Evolutionary conservation across 768 basidiomycete genomes (phyloP).

Genomic region (Hypholoma fasciculare): DNA sequence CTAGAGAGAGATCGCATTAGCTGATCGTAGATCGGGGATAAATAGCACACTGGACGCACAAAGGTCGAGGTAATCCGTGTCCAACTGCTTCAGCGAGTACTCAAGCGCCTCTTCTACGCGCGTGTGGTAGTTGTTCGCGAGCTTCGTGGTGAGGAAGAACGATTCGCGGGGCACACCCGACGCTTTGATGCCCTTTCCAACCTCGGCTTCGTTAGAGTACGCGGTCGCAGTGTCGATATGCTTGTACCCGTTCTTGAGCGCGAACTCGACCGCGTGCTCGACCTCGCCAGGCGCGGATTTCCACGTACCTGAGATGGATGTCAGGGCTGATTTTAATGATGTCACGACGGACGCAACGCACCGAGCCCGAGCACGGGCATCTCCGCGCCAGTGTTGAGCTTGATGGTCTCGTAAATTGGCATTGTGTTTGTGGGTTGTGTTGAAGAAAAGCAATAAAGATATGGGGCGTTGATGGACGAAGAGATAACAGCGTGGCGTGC

Average conservation of each 20-base stretch:
- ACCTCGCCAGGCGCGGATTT: constrained; percentile 71
- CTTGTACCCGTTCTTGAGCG: constrained; percentile 73
- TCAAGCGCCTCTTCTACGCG: constrained; percentile 63
- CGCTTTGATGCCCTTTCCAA: constrained; percentile 75
- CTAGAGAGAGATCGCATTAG: constrained; percentile 26
- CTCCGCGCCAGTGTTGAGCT: constrained; percentile 73
- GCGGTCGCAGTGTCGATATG: constrained; percentile 72
- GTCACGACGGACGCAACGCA: constrained; percentile 18
- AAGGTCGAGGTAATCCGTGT: constrained; percentile 77
- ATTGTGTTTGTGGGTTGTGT: constrained; percentile 27
- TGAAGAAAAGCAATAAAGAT: not conserved
- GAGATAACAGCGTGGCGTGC: not conserved
- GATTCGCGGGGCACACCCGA: constrained; percentile 71
- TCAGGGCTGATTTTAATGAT: not conserved
- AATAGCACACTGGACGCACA: constrained; percentile 39
- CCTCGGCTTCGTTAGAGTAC: constrained; percentile 77
- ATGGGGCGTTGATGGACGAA: not conserved
- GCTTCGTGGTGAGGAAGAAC: constrained; percentile 82
- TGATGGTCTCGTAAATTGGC: constrained; percentile 50
- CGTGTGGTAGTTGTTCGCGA: constrained; percentile 63
- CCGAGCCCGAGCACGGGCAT: constrained; percentile 79
- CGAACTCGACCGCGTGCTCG: constrained; percentile 70
- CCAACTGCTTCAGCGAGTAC: constrained; percentile 65
- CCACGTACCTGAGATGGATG: constrained; percentile 63
- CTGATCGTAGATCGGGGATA: not conserved